Evolutionary conservation across 176 grass and related monocot genomes (phyloP).

Genomic region (Cenchrus americanus): DNA sequence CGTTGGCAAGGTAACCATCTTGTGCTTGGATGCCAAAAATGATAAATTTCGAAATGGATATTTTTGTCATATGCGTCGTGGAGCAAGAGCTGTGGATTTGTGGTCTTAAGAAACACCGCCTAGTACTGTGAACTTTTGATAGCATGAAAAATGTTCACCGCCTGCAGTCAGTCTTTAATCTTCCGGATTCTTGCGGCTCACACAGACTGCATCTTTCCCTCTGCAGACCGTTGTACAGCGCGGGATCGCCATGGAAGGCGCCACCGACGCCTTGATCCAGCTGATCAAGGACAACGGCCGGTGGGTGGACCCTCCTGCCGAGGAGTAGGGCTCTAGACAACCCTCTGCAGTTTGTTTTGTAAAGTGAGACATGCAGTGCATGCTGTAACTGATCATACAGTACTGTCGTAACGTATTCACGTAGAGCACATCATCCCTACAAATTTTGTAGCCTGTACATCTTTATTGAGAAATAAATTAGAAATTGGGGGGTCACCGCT

Average conservation of each 20-base stretch:
- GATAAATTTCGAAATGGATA: slow-evolving; percentile 15
- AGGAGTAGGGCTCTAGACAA: slow-evolving; percentile 58
- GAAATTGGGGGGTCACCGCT: neutral
- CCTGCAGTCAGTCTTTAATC: neutral
- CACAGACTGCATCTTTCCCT: neutral
- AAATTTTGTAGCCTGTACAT: slow-evolving; percentile 36
- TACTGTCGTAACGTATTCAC: neutral
- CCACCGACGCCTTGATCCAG: slow-evolving; percentile 91
- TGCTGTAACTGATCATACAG: slow-evolving; percentile 7
- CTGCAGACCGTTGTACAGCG: slow-evolving; percentile 76
- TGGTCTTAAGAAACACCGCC: neutral
- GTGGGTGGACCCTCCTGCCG: slow-evolving; percentile 79
- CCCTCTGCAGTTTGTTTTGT: slow-evolving; percentile 34
- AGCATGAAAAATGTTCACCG: slow-evolving; percentile 1
- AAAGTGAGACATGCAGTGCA: slow-evolving; percentile 15
- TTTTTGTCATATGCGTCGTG: neutral
- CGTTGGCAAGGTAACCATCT: slow-evolving; percentile 82
- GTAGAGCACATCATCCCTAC: slow-evolving; percentile 23
- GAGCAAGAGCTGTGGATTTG: neutral
- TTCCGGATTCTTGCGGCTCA: no score
- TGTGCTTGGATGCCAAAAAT: neutral
- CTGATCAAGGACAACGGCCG: slow-evolving; percentile 92
- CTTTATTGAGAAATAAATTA: slow-evolving; percentile 34
- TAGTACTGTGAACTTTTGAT: neutral
- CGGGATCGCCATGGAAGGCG: slow-evolving; percentile 90